Conservation (phyloP, 768 basidiomycete species). For the Kwoniella dendrophila region DNA sequence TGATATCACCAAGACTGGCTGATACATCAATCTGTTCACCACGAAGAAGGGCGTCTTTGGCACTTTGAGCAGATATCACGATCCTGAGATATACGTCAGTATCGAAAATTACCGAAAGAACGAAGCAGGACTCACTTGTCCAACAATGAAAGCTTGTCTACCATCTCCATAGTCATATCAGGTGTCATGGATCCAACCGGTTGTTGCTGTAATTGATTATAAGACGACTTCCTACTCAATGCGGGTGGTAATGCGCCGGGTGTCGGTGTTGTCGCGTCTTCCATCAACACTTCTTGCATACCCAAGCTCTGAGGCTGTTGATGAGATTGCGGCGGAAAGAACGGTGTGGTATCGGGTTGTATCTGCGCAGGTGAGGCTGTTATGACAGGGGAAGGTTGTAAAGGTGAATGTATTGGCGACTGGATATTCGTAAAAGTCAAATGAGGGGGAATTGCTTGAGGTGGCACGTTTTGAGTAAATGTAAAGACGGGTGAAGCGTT, state of each 20-base stretch:
- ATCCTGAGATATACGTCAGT: constrained; percentile 32
- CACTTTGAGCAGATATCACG: constrained; percentile 45
- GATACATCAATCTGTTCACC: constrained; percentile 48
- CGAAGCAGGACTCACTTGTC: constrained; percentile 42
- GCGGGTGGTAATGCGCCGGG: constrained; percentile 15
- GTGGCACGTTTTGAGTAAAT: constrained; percentile 20
- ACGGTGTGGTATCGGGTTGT: constrained; percentile 16
- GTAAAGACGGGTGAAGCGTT: constrained; percentile 24
- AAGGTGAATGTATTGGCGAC: constrained; percentile 28
- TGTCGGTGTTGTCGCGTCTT: constrained; percentile 39
- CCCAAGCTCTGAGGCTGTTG: constrained; percentile 15
- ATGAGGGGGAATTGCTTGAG: constrained; percentile 42
- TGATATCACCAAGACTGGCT: constrained; percentile 49
- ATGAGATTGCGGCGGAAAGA: constrained; percentile 9
- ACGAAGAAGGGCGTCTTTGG: constrained; percentile 46
- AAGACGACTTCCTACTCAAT: constrained; percentile 20
- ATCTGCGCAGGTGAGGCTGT: constrained; percentile 20
- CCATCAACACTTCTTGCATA: constrained; percentile 37
- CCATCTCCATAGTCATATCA: constrained; percentile 46
- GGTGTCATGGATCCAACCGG: constrained; percentile 21
- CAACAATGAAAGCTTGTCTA: constrained; percentile 48
- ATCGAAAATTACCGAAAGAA: constrained; percentile 1
- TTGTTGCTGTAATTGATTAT: constrained; percentile 10
- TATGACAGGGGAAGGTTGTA: constrained; percentile 36
- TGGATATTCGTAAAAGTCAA: constrained; percentile 38